Base-by-base conservation (phyloP, 2,329 filamentous ascomycete genomes). In the Arthrobotrys pseudoclavata region DNA sequence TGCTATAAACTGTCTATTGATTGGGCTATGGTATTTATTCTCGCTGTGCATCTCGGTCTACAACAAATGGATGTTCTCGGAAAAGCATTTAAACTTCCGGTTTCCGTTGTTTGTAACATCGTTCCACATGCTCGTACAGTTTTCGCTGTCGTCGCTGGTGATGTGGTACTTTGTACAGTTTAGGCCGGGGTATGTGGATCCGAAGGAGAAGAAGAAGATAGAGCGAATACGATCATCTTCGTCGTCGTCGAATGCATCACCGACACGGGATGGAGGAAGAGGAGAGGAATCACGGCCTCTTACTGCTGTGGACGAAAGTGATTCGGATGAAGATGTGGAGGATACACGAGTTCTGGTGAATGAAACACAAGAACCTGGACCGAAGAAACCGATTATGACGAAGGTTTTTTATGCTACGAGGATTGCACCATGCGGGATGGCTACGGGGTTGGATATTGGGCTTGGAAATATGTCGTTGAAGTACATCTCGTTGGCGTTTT, bases 51-150 rank as follows among this genome's bases (percentile, higher is more conserved):
- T 97, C 83, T 97, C 94, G 79, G 88, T 97, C 81, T 99, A 98
- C 87, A 99, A 99, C 88, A 98, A 97, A 86, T 98, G 96, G 96
- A 98, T 99, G 95, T 98, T 99, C 85, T 92, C 92, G 82, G 88
- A 91, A 79, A 88, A 91, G 80, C 89, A 91, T 80, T 89, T 96
- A 81, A 91, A 97, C 84, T 99, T 99, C 83, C 91, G 92, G 63
- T 98, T 96, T 82, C 96, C 96, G 45, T 88, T 99, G 61, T 98
- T 98, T 84, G 97, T 94, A 10, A 99, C 96, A 2, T 92, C 93
- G 79, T 87, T 96, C 83, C 96, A 99, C 85, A 98, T 98, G 94
- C 86, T 94, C 22, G 94, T 99, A 61, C 96, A 99, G 83, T 98
- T 98, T 84, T 84, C 87, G 15, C 89, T 98, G 48, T 88, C 96